A percentile compares a stretch with the other conserved stretches of the same genome.
Evolutionary conservation across 441 rosid genomes (phyloP).

Genomic region (Rhodomyrtus psidioides): DNA sequence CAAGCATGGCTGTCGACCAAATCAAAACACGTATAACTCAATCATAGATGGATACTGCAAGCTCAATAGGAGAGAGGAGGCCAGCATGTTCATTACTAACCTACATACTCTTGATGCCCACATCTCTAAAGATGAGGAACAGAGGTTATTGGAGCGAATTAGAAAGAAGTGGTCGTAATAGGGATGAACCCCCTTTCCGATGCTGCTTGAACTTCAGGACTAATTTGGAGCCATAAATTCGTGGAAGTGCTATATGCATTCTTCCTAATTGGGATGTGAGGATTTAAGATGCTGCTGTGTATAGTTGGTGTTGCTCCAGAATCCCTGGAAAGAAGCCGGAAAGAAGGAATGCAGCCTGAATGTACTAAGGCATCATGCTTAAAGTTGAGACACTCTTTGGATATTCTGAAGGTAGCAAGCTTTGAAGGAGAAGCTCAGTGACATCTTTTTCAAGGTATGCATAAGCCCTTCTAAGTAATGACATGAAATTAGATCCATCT

Average conservation of each 20-base stretch:
- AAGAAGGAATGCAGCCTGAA: not conserved
- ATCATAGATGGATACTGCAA: conserved; percentile 82
- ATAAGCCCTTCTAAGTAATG: not conserved
- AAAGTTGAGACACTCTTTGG: not conserved
- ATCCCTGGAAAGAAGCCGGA: not conserved
- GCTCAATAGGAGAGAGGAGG: conserved; percentile 51
- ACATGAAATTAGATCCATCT: not conserved
- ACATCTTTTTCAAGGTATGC: not conserved
- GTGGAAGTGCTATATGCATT: not conserved
- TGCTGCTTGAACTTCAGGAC: not conserved
- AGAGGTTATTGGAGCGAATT: conserved; percentile 55
- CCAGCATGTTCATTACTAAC: conserved; percentile 40
- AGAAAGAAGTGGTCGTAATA: conserved; percentile 42
- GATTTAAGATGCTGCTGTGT: not conserved
- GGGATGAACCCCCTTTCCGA: not conserved
- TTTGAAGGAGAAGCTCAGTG: not conserved
- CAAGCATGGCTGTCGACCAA: conserved; percentile 60
- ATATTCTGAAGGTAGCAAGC: not conserved
- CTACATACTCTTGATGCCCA: conserved; percentile 58
- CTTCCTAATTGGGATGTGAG: not conserved
- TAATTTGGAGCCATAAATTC: not conserved
- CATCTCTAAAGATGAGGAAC: conserved; percentile 37
- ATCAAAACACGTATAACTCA: conserved; percentile 72
- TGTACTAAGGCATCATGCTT: not conserved
- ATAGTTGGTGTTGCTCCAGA: not conserved